A percentile compares a stretch with the other conserved stretches of the same genome.
phyloP scores from a whole-genome alignment of 805 yeast species.

The Cyberlindnera americana region DNA sequence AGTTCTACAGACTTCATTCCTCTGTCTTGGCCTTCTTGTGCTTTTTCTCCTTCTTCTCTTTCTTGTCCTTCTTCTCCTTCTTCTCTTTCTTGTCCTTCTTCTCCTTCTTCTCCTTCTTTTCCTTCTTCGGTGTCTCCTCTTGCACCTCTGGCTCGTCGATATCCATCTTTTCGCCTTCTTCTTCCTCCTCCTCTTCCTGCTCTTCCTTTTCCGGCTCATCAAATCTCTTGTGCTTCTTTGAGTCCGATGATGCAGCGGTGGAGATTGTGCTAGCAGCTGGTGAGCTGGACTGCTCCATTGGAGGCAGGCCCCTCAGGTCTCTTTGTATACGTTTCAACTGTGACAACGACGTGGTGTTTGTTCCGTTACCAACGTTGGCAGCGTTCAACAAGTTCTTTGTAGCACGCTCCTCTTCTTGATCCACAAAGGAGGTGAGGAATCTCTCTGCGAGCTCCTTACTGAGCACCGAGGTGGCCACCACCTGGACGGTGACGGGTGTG shows the following conservation, averaged over 20 bases:
- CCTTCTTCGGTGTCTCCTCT: constrained; percentile 10
- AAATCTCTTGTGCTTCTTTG: constrained; percentile 24
- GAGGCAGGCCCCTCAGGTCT: constrained; percentile 78
- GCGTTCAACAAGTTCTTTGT: constrained; percentile 15
- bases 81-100: constrained; percentile 18
- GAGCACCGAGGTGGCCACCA: constrained; percentile 24
- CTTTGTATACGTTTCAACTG: constrained; percentile 74
- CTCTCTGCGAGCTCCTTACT: constrained; percentile 43
- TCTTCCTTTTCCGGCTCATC: constrained; percentile 9
- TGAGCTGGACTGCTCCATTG: constrained; percentile 32
- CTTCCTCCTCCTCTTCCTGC: constrained; percentile 3
- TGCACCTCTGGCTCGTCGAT: constrained; percentile 12
- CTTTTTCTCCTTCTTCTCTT: constrained; percentile 9
- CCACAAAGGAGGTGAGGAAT: constrained; percentile 41
- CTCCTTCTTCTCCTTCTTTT: constrained; percentile 16
- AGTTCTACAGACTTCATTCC: neutral
- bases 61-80: constrained; percentile 16
- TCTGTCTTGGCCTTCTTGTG: constrained; percentile 4
- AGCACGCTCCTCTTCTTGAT: constrained; percentile 22
- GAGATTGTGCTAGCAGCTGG: constrained; percentile 6
- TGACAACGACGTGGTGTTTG: constrained; percentile 33
- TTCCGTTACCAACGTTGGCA: constrained; percentile 24
- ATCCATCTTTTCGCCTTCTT: constrained; percentile 9
- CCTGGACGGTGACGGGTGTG: constrained; percentile 25
- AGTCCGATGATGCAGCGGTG: neutral